These are phyloP conservation scores for Cercophora sp. DNA, from an alignment of 495 filamentous ascomycete genomes.

Conservation along the genomic window DNA sequence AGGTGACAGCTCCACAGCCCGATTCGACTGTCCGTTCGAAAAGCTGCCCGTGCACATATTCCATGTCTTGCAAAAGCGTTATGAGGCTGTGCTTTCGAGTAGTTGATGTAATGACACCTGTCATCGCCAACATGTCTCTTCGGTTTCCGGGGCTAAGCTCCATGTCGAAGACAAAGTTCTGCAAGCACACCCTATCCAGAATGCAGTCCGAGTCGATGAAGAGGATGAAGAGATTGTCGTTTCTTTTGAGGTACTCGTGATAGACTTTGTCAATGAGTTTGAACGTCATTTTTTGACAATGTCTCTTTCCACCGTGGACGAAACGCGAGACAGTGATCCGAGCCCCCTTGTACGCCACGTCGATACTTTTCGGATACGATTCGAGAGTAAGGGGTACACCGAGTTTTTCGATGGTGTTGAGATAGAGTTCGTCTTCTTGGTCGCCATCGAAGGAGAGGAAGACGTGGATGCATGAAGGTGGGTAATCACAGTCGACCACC, in stretches of 20 bases:
- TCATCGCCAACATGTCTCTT: constrained; percentile 96
- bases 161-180: constrained; percentile 99
- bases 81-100: constrained; percentile 85
- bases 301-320: constrained; percentile 86
- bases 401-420: constrained; percentile 82
- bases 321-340: constrained; percentile 92
- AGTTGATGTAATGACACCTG: constrained; percentile 93
- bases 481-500: constrained; percentile 92
- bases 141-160: constrained; percentile 92
- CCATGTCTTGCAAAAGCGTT: constrained; percentile 94
- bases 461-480: constrained; percentile 86
- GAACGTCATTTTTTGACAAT: constrained; percentile 93
- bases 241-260: constrained; percentile 76
- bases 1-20: constrained; percentile 90
- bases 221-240: constrained; percentile 91
- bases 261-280: constrained; percentile 94
- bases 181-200: constrained; percentile 84
- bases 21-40: constrained; percentile 97
- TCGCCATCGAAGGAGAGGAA: constrained; percentile 96
- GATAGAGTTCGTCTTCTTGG: constrained; percentile 81
- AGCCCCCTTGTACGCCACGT: constrained; percentile 76
- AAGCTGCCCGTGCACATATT: constrained; percentile 95
- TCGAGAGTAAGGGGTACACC: constrained; percentile 76
- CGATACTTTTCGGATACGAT: constrained; percentile 83
- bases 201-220: constrained; percentile 99